Base-by-base conservation (phyloP, 2,329 filamentous ascomycete genomes). In the Ascochyta clinopodiicola region DNA sequence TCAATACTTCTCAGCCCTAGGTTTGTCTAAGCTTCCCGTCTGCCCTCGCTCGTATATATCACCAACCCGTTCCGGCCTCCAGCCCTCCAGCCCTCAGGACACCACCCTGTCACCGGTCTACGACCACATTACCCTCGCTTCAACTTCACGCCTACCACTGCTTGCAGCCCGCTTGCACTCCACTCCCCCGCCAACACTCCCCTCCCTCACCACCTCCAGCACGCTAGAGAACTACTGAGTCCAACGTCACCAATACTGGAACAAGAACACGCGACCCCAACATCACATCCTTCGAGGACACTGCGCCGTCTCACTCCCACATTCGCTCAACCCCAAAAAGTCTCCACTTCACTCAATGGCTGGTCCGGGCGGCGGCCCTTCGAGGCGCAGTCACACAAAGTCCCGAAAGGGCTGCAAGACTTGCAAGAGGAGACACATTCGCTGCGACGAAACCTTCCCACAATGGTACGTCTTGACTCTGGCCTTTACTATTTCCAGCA, bases 391-490 rank as follows among this genome's bases (percentile, higher is more conserved):
- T 82, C 95, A 99, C 82, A 99, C 95, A 75, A 99, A 99, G 82
- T 98, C 94, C 70, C 89, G 95, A 74, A 98, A 97, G 81, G 95
- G 95, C 61, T 99, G 95, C 84, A 94, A 96, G 72, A 96, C 92
- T 60, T 99, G 95, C 85, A 99, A 99, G 80, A 89, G 90, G 75
- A 88, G 95, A 75, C 95, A 99, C 78, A 99, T 99, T 75, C 87
- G 95, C 70, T 99, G 95, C 79, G 95, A 99, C 74, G 95, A 99
- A 78, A 96, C 87, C 66, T 97, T 96, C 71, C 95, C 95, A 46
- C 95, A 99, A 85, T 99, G 94, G 92, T 96, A 82, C 69, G 84
- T 62, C 49, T 40, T 19, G n/a, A 22, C 46, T 31, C 15, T 37
- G 27, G 9, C 47, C 51, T 51, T 52, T 4, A 19, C 21, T 38